These are phyloP conservation scores for Setaria italica DNA, from an alignment of 202 grass and related monocot species.

Conservation along the genomic window DNA sequence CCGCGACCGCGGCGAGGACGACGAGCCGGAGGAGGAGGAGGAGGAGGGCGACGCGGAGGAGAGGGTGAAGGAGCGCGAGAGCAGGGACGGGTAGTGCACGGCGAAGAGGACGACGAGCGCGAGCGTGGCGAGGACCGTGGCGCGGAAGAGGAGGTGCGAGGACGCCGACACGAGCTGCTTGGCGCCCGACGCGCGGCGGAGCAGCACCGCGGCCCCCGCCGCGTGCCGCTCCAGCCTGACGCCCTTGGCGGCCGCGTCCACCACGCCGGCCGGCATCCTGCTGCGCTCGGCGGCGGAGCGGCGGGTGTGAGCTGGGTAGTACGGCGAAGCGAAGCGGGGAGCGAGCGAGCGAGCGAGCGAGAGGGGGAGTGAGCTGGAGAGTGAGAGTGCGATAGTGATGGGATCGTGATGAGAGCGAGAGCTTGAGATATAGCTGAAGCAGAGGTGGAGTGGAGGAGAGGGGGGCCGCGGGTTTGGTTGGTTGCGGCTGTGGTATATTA, in stretches of 20 bases:
- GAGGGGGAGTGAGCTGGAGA: not conserved
- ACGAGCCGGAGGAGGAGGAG: not conserved
- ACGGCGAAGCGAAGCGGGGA: not conserved
- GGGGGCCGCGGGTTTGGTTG: not conserved
- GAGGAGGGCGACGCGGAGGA: constrained; percentile 7
- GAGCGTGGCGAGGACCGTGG: constrained; percentile 70
- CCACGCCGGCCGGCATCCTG: constrained; percentile 37
- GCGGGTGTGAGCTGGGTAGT: not conserved
- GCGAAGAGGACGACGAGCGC: constrained; percentile 61
- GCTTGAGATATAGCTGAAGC: constrained; percentile 8
- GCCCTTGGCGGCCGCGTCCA: constrained; percentile 63
- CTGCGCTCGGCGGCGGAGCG: not conserved
- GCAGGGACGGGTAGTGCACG: constrained; percentile 57
- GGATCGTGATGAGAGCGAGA: not conserved
- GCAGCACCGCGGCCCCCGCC: constrained; percentile 46
- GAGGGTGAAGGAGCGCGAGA: constrained; percentile 59
- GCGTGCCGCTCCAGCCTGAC: constrained; percentile 57
- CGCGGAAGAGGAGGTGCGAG: constrained; percentile 83
- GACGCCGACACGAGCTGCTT: constrained; percentile 70
- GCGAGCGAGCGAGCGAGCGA: not conserved
- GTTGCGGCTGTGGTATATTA: no score
- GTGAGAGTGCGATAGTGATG: not conserved
- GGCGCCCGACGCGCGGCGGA: constrained; percentile 65
- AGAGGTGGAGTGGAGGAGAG: not conserved
- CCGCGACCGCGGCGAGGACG: constrained; percentile 4